Base-by-base conservation (phyloP, 2,329 filamentous ascomycete genomes). In the Cytospora piceae region DNA sequence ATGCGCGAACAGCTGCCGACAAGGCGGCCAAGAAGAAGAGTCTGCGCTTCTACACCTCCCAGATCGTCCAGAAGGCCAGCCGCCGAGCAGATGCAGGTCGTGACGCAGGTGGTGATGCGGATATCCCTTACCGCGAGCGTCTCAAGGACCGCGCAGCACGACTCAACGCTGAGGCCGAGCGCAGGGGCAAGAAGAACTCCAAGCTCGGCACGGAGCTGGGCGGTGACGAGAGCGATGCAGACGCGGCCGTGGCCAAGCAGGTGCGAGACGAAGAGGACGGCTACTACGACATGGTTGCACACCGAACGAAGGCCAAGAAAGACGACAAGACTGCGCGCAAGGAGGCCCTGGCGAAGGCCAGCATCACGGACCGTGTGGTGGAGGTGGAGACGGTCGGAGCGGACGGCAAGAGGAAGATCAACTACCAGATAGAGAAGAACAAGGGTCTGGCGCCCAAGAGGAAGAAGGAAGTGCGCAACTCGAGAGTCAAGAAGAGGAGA, bases 401-500 rank as follows among this genome's bases (percentile, higher is more conserved):
- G 65, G 93, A 97, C 72, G 94, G 94, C 67, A 96, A 97, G 81
- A 85, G 96, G 67, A 92, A 93, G 78, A 96, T 99, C 76, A 92
- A 88, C 22, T 98, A 97, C 79, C 87, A 89, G 71, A 99, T 99
- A 74, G 87, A 94, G 81, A 97, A 98, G 87, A 99, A 99, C 80
- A 97, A 97, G 85, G 95, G 95, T 37, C 81, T 99, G 69, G 89
- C 92, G 66, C 93, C 94, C 56, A 90, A 91, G 78, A 85, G 94
- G 69, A 96, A 91, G 85, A 98, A 99, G 87, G 94, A 96, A 72
- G 90, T 93, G 66, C 85, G 94, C 69, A 99, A 99, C 80, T 94
- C 95, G 42, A 85, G 95, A 77, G 94, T 98, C 70, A 99, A 98
- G 90, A 98, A 97, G 90, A 88, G 93, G 79, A 93, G 93, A 87